phyloP scores from a whole-genome alignment of 768 basidiomycete species.

The Suillus fuscotomentosus region DNA sequence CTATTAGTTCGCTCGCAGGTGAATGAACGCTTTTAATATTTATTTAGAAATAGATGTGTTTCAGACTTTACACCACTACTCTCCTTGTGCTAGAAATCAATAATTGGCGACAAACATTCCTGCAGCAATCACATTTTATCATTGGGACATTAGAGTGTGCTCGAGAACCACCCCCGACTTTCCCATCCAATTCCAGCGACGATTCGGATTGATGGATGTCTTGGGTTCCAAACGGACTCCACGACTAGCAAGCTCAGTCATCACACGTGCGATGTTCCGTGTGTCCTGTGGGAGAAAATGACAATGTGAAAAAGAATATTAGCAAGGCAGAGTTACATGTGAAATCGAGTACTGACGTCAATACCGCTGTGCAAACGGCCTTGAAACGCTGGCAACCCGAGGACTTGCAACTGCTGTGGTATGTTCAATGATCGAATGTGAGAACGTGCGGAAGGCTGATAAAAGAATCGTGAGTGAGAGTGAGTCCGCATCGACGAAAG shows the following conservation, averaged over 20 bases:
- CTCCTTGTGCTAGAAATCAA: background rate
- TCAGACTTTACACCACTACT: background rate
- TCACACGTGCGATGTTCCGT: conserved; percentile 82
- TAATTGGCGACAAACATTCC: background rate
- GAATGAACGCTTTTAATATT: conserved; percentile 8
- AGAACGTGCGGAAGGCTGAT: conserved; percentile 16
- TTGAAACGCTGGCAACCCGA: conserved; percentile 72
- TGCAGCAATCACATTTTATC: background rate
- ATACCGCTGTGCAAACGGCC: conserved; percentile 89
- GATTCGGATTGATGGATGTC: conserved; percentile 58
- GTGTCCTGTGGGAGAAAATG: conserved; percentile 58
- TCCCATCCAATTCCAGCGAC: conserved; percentile 88
- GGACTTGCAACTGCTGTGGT: conserved; percentile 67
- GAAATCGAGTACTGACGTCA: conserved; percentile 61
- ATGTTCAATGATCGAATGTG: conserved; percentile 54
- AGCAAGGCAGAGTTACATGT: conserved; percentile 5
- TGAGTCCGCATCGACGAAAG: background rate
- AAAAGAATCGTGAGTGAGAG: background rate
- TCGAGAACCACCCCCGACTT: conserved; percentile 66
- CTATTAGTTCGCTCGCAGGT: conserved; percentile 12
- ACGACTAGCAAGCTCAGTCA: conserved; percentile 72
- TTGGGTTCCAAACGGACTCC: conserved; percentile 74
- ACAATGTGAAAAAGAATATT: conserved; percentile 8
- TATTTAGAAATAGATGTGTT: conserved; percentile 8
- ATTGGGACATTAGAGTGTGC: conserved; percentile 22